Evolutionary conservation across 495 filamentous ascomycete species (phyloP).

Genomic region (Aspergillus baeticus): DNA sequence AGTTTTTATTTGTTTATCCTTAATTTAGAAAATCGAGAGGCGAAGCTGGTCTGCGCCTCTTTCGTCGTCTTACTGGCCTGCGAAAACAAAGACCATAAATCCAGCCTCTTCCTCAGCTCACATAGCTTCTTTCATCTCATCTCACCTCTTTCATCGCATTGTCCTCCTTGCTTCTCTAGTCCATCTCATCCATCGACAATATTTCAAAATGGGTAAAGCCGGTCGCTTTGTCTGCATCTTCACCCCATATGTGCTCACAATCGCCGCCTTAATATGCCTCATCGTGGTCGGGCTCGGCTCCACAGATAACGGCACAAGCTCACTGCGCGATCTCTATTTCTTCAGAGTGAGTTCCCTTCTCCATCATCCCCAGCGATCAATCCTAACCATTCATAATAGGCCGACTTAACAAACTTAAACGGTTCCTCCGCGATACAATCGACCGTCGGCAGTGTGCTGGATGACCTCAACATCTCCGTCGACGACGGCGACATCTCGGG

Average conservation of each 20-base stretch:
- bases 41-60: slow-evolving; percentile 12
- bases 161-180: background rate
- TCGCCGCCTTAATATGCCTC: slow-evolving; percentile 70
- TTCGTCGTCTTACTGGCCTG: too few relatives aligned
- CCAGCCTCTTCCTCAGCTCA: slow-evolving; percentile 4
- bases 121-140: background rate
- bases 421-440: slow-evolving; percentile 24
- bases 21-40: slow-evolving; percentile 12
- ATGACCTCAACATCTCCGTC: slow-evolving; percentile 29
- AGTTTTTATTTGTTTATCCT: background rate
- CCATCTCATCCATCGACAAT: background rate
- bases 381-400: slow-evolving; percentile 26
- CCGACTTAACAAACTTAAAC: slow-evolving; percentile 41
- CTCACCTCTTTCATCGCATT: background rate
- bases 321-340: slow-evolving; percentile 62
- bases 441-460: slow-evolving; percentile 25
- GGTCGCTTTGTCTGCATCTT: slow-evolving; percentile 80
- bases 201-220: slow-evolving; percentile 55
- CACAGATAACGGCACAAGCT: slow-evolving; percentile 56
- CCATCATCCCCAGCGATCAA: background rate
- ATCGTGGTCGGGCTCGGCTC: slow-evolving; percentile 72
- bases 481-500: slow-evolving; percentile 29
- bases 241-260: slow-evolving; percentile 72
- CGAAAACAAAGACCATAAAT: background rate
- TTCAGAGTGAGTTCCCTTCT: slow-evolving; percentile 56